Percentiles rank a stretch among this genome's conserved stretches.
Conservation (phyloP, 1,139 yeast genomes). For the Blastobotrys illinoisensis region DNA sequence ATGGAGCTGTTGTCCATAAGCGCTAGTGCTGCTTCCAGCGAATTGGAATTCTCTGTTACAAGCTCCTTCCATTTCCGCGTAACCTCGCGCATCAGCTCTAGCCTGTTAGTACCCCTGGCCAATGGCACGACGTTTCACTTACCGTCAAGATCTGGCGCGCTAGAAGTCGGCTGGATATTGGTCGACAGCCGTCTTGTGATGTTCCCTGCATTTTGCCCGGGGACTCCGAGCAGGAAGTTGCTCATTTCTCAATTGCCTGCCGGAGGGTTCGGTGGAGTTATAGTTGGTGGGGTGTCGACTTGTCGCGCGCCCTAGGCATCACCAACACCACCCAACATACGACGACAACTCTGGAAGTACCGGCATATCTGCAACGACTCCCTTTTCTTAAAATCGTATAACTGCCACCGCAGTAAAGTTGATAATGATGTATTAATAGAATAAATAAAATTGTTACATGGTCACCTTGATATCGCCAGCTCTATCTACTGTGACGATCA, state of each 20-base stretch:
- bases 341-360: too few relatives aligned
- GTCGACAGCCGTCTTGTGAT: slow-evolving; percentile 16
- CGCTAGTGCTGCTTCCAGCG: slow-evolving; percentile 76
- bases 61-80: slow-evolving; percentile 32
- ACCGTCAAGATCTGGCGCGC: slow-evolving; percentile 12
- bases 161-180: slow-evolving; percentile 8
- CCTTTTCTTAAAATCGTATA: too few relatives aligned
- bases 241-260: slow-evolving; percentile 8
- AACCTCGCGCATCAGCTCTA: slow-evolving; percentile 19
- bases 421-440: neutral
- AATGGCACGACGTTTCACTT: neutral
- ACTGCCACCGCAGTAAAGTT: too few relatives aligned
- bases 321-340: too few relatives aligned
- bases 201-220: slow-evolving; percentile 13
- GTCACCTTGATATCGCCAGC: slow-evolving; percentile 52
- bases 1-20: slow-evolving; percentile 81
- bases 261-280: neutral
- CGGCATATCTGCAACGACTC: too few relatives aligned
- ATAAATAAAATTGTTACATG: neutral
- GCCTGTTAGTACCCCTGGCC: slow-evolving; percentile 4
- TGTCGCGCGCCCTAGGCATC: neutral
- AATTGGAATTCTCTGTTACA: slow-evolving; percentile 52
- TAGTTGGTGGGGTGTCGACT: neutral
- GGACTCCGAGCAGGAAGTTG: slow-evolving; percentile 13
- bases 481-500: slow-evolving; percentile 60